Evolutionary conservation across 176 grass and related monocot genomes (phyloP), one percentile per base, ranked within the genome.

Genomic region (Oryza officinalis): DNA sequence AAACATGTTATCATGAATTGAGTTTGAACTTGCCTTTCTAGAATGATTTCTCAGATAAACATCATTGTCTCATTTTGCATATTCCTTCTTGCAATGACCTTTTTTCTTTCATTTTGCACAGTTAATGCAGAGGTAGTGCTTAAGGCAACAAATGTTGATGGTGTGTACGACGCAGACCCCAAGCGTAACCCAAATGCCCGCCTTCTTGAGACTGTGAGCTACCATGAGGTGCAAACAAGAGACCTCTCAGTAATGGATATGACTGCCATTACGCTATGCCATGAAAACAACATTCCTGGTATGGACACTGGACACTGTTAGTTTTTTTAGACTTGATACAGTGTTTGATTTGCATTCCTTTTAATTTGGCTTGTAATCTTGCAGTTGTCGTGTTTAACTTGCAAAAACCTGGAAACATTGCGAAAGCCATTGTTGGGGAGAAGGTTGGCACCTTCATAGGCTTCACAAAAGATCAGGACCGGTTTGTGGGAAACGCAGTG

Each of bases 161-260:
- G 93, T 18, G 96, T 99, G 6, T 99, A 90, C 25, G 93, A 99
- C 30, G 87, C 87, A 5, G 87, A 99, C 59, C 96, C 96, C 71
- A 99, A 83, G 82, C 35, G 15, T 12, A 94, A 99, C 71, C 89
- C 91, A 63, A 87, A 94, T 87, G 93, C 96, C 40, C 35, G 77
- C 20, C 86, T 99, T 69, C 89, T 99, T 47, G 96, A 99, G 14
- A 89, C 83, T 4, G 33, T 99, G 67, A 99, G 93, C 70, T 99
- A 99, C 31, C 86, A 93, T 30, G 96, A 99, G 49, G 91, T 99
- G 71, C 93, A 88, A 26, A 76, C 87, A 17, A 90, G 88, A 65
- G 96, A 99, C 71, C 88, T 99, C 26, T 99, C 93, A 3, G 96
- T 99, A 57, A 96, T 99, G 93, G 96, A 99, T 75, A 99, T 99